Evolutionary conservation across 2,329 filamentous ascomycete species (phyloP).

Genomic region (Aspergillus versicolor): DNA sequence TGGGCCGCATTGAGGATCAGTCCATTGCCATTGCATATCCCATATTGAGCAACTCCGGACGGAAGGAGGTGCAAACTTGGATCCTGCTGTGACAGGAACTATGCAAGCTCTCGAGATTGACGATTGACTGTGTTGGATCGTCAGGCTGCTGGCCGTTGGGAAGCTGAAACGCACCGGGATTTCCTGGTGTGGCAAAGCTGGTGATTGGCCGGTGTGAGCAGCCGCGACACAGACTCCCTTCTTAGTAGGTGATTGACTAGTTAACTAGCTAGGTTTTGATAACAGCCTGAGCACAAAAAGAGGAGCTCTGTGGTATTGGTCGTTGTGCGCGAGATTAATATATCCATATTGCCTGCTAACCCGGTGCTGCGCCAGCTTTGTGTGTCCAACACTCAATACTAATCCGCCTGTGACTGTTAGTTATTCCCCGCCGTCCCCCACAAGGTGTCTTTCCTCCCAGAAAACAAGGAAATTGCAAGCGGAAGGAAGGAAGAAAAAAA

Average conservation of each 20-base stretch:
- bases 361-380: background rate
- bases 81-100: background rate
- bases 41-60: background rate
- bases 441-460: background rate
- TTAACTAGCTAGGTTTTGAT: background rate
- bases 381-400: too few species aligned
- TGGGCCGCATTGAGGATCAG: conserved; percentile 1
- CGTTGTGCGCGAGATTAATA: conserved; percentile 1
- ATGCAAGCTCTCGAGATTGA: conserved; percentile 3
- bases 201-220: conserved; percentile 4
- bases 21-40: background rate
- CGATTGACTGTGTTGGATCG: background rate
- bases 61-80: conserved; percentile 2
- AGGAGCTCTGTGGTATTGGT: background rate
- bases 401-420: background rate
- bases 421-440: conserved; percentile 7
- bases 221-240: conserved; percentile 2
- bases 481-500: background rate
- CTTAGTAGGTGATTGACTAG: too few species aligned
- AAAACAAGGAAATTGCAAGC: conserved; percentile 1
- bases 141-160: background rate
- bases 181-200: conserved; percentile 3
- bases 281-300: background rate
- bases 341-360: background rate
- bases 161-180: background rate